Evolutionary conservation across 2,329 filamentous ascomycete species (phyloP).

Genomic region (Microdochium nivale): DNA sequence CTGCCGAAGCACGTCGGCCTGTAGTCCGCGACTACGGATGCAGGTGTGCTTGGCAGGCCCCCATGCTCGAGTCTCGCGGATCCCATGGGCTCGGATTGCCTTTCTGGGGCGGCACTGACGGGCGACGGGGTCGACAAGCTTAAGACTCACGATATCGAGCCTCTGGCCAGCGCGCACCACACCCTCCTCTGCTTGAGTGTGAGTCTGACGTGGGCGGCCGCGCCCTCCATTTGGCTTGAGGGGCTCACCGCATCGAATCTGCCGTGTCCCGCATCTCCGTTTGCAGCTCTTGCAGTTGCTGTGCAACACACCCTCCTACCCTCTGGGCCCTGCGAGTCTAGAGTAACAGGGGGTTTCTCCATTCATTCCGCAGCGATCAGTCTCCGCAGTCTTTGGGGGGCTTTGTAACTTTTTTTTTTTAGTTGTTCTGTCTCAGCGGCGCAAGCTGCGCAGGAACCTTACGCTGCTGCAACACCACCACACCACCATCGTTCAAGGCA

Average conservation of each 20-base stretch:
- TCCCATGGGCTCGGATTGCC: not conserved
- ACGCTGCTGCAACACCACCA: too few relatives aligned
- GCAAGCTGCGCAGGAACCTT: too few relatives aligned
- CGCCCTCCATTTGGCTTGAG: not conserved
- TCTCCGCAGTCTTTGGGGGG: not conserved
- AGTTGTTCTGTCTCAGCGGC: not conserved
- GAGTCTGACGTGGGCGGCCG: not conserved
- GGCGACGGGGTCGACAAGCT: not conserved
- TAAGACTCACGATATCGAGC: too few relatives aligned
- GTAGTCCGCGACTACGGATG: not conserved
- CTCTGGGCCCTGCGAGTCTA: not conserved
- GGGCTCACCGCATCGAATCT: not conserved
- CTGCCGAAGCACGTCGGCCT: not conserved
- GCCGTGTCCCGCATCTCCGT: not conserved
- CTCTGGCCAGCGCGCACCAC: not conserved
- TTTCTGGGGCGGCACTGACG: not conserved
- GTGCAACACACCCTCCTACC: not conserved
- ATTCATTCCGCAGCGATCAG: not conserved
- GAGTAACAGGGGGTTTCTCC: not conserved
- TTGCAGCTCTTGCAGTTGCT: not conserved
- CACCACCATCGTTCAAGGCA: too few relatives aligned
- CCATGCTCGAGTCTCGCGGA: too few relatives aligned
- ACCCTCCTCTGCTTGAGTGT: not conserved
- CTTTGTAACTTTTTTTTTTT: not conserved
- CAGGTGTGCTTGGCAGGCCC: too few relatives aligned